Evolutionary conservation across 805 yeast genomes (phyloP).

Genomic region (Brettanomyces sp.): DNA sequence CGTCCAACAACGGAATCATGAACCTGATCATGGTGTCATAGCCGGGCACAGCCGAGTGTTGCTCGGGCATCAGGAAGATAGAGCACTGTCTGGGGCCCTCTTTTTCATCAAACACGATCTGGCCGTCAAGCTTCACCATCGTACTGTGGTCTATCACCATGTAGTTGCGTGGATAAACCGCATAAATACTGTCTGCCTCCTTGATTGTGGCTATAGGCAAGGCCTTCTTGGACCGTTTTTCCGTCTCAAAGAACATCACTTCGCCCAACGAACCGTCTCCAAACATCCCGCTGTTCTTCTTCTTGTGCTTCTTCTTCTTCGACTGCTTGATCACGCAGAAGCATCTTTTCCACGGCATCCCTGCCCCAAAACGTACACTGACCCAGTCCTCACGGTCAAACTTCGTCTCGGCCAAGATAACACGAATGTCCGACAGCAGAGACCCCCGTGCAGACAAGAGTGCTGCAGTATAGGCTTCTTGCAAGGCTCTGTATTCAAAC

Average conservation of each 20-base stretch:
- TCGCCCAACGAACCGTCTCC: constrained; percentile 39
- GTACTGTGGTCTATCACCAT: constrained; percentile 78
- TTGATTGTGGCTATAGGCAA: constrained; percentile 69
- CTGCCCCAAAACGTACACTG: constrained; percentile 88
- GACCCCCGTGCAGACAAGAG: constrained; percentile 87
- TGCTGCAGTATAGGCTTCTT: constrained; percentile 96
- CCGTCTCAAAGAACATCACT: constrained; percentile 74
- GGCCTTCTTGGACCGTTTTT: constrained; percentile 59
- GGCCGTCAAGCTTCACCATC: constrained; percentile 82
- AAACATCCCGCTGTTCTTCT: constrained; percentile 19
- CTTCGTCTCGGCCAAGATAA: constrained; percentile 76
- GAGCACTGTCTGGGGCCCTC: constrained; percentile 46
- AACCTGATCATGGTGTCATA: constrained; percentile 79
- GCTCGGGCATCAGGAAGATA: constrained; percentile 75
- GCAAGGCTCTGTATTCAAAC: constrained; percentile 74
- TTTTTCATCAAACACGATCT: constrained; percentile 48
- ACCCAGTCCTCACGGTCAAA: constrained; percentile 91
- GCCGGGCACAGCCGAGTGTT: constrained; percentile 75
- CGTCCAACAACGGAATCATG: constrained; percentile 64
- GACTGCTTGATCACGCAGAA: constrained; percentile 82
- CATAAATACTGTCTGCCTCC: constrained; percentile 64
- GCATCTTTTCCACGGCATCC: constrained; percentile 96
- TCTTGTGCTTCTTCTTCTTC: constrained; percentile 34
- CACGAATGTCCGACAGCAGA: constrained; percentile 74
- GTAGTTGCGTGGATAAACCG: constrained; percentile 86